Evolutionary conservation across 371 early-diverging fungal genomes (phyloP), one percentile per base, ranked within the genome.

Genomic region (Rhizomucor pusillus): DNA sequence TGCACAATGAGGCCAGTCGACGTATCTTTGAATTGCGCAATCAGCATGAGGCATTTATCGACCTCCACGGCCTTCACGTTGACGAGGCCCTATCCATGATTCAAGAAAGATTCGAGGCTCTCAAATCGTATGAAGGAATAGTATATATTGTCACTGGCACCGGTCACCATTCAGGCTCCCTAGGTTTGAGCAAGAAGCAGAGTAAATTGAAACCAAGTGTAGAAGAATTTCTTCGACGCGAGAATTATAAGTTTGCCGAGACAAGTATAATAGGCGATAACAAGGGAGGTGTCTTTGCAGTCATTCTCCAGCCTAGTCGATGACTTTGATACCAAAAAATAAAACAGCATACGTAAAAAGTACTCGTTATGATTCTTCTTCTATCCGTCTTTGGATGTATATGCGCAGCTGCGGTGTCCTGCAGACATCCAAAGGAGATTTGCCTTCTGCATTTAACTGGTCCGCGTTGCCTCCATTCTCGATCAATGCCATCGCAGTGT

Each of bases 61-160:
- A 85, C 66, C 62, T 85, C 5, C 85, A 85, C 65, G 82, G 85
- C 1, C 62, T 85, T 19, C 82, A 82, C 65, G 73, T 78, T 37
- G 80, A 81, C 33, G 85, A 85, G 52, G 79, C 81, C 0, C 40
- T 82, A 22, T 68, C 61, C 29, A 71, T 82, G 39, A 39, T 82
- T 47, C 73, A 81, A 25, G 69, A 77, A 54, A 67, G 78, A 50
- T 62, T 82, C 45, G 52, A 66, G n/a, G 62, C 60, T n/a, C 53
- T 79, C n/a, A 63, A 67, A 54, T 77, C 23, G 29, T 60, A 60
- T 20, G 45, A 56, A 19, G 61, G 61, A 35, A 56, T 44, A 54
- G 67, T 47, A 53, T 67, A 41, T 43, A 54, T 49, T 39, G 55
- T 33, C 50, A 79, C 49, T 20, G 62, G 57, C 50, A 58, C 57